Percentiles rank a stretch among this genome's conserved stretches.
phyloP scores from a whole-genome alignment of 2,329 filamentous ascomycete genomes.

The Zopfia rhizophila region DNA sequence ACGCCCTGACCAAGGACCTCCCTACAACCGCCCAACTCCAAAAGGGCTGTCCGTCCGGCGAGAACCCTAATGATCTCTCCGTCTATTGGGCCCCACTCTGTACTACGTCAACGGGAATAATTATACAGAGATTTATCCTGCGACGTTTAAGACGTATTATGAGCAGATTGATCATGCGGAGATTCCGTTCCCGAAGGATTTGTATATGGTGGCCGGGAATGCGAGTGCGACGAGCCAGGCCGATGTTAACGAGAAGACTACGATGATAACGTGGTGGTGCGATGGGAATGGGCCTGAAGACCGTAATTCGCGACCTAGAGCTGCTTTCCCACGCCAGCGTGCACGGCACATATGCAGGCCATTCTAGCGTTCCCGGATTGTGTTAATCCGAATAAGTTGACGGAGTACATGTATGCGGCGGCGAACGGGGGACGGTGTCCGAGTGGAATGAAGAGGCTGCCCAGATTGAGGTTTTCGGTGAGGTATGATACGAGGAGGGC shows the following conservation, averaged over 20 bases:
- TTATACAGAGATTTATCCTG: constrained; percentile 44
- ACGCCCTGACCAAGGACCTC: constrained; percentile 48
- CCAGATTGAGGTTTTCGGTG: constrained; percentile 55
- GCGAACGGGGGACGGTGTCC: constrained; percentile 52
- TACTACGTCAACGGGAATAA: constrained; percentile 44
- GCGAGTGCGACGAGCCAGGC: constrained; percentile 40
- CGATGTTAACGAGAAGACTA: constrained; percentile 30
- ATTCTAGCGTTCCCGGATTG: constrained; percentile 52
- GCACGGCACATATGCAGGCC: constrained; percentile 37
- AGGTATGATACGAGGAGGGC: constrained; percentile 54
- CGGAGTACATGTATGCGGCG: constrained; percentile 33
- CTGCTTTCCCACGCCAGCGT: constrained; percentile 43
- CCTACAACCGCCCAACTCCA: constrained; percentile 49
- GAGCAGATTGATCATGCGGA: constrained; percentile 52
- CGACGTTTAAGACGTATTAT: constrained; percentile 58
- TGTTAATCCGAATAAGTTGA: constrained; percentile 42
- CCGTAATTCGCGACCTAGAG: constrained; percentile 27
- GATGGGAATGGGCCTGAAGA: constrained; percentile 19
- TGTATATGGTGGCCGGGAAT: constrained; percentile 52
- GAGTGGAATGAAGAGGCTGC: constrained; percentile 53
- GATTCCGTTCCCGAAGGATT: constrained; percentile 53
- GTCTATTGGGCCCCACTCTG: constrained; percentile 56
- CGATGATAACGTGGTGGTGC: constrained; percentile 25
- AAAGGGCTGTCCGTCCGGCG: constrained; percentile 52
- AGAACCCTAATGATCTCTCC: constrained; percentile 58